Conservation (phyloP, 306 rosid genomes). For the Trifolium repens region DNA sequence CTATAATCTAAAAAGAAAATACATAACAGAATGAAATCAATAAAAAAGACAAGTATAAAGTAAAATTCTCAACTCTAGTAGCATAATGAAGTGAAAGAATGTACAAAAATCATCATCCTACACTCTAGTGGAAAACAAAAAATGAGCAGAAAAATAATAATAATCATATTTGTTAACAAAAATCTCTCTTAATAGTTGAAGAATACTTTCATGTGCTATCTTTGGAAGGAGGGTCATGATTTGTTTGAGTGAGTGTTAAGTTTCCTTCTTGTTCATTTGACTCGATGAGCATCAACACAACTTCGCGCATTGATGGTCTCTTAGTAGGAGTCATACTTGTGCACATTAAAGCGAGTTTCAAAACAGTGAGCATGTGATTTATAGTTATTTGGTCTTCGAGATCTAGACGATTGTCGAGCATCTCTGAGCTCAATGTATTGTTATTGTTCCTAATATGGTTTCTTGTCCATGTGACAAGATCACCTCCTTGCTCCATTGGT, state of each 20-base stretch:
- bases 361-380: slow-evolving; percentile 79
- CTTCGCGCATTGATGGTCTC: slow-evolving; percentile 85
- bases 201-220: slow-evolving; percentile 45
- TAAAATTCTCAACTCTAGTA: slow-evolving; percentile 37
- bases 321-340: slow-evolving; percentile 68
- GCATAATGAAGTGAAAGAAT: slow-evolving; percentile 51
- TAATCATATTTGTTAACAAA: slow-evolving; percentile 46
- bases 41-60: slow-evolving; percentile 41
- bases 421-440: slow-evolving; percentile 61
- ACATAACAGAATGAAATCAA: slow-evolving; percentile 40
- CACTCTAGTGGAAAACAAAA: slow-evolving; percentile 45
- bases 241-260: slow-evolving; percentile 52
- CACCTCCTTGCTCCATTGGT: slow-evolving; percentile 88
- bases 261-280: slow-evolving; percentile 66
- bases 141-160: slow-evolving; percentile 39
- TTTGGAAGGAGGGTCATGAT: slow-evolving; percentile 57
- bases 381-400: slow-evolving; percentile 61
- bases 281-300: slow-evolving; percentile 81
- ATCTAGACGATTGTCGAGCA: slow-evolving; percentile 76
- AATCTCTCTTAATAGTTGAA: slow-evolving; percentile 29
- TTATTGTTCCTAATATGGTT: slow-evolving; percentile 58
- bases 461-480: slow-evolving; percentile 81
- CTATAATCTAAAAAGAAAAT: slow-evolving; percentile 48
- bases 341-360: slow-evolving; percentile 82
- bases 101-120: slow-evolving; percentile 55